Base-by-base conservation (phyloP, 768 basidiomycete species). In the Chalciporus sphaerocephalus region DNA sequence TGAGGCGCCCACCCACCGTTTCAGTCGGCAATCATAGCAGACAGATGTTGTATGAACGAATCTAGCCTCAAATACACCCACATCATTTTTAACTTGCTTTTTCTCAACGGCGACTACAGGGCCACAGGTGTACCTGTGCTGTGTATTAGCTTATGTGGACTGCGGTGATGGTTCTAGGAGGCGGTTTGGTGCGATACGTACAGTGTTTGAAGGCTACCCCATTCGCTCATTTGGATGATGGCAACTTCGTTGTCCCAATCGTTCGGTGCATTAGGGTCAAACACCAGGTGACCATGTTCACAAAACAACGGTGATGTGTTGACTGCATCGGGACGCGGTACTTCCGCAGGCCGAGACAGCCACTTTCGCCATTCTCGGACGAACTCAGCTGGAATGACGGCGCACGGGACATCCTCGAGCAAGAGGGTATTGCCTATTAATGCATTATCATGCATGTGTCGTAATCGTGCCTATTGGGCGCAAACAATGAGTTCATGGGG, bases 301-400 rank as follows among this genome's bases (percentile, higher is more conserved):
- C 91, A 92, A 39, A 89, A 54, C 56, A 87, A 82, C 8, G 59
- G 55, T 11, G 71, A 66, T 53, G 82, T 90, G 60, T 88, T 80
- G 27, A 91, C 59, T 5, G 41, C 46, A n/a, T 74, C 73, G 0
- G 90, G 89, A 23, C 87, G 78, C 23, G 68, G 51, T 40, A 68
- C 57, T 47, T 78, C 76, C 6, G 70, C 64, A 13, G 85, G 85
- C 42, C 74, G 74, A 42, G 68, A 67, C 6, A 83, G 57, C 91
- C 91, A 92, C 45, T 74, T 71, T 44, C 72, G 72, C 91, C 91
- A 93, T 30, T 68, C 56, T 20, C 74, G 79, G 39, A 84, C 64
- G 58, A 91, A 93, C 2, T 69, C 69, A 23, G 75, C 66, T 7
- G 84, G 75, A 32, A 87, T 64, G 32, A 87, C 67, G 10, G 81